Evolutionary conservation across 805 yeast species (phyloP), one percentile per base, ranked within the genome.

Genomic region (Martiniozyma abietophila): DNA sequence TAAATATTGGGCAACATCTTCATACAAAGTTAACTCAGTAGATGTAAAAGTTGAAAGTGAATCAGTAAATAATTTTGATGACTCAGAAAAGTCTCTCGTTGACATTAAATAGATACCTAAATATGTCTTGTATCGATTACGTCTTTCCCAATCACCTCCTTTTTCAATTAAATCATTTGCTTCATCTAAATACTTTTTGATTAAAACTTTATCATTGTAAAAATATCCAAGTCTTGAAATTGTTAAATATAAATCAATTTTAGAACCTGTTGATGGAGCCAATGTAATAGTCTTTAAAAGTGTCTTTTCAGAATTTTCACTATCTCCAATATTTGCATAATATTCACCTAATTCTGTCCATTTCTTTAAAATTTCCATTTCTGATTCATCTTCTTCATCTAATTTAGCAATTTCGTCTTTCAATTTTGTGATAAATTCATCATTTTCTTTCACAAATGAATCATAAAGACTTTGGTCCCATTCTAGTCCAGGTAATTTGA

Each of bases 61-160:
- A 56, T 88, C 98, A 44, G 84, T 83, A 48, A 92, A 69, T 42
- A 89, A 64, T 34, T 74, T 74, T 2, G 96, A 75, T 2, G 97
- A 95, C 47, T 83, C 94, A 26, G 64, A 65, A 51, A 92, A 92
- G 48, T 84, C 76, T 51, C 98, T 76, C 19, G 88, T 77, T 6
- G 95, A 80, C 71, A 92, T 62, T 24, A 73, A 63, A 54, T 84
- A 83, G 31, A 92, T 68, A 16, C 98, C 98, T 39, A 72, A 61
- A 59, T 92, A 92, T 5, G 96, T 83, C 64, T 92, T 92, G 67
- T 74, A 85, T 47, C 96, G 67, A 62, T 92, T 92, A 51, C 95
- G 77, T 59, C 98, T 82, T 62, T 92, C 98, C 98, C 98, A 92
- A 58, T 92, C 98, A 42, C 98, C 98, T 36, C 97, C 98, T 51